A percentile compares a stretch with the other conserved stretches of the same genome.
These are phyloP conservation scores for Cymbopogon flexuosus DNA, from an alignment of 202 grass and related monocot genomes.

Conservation along the genomic window DNA sequence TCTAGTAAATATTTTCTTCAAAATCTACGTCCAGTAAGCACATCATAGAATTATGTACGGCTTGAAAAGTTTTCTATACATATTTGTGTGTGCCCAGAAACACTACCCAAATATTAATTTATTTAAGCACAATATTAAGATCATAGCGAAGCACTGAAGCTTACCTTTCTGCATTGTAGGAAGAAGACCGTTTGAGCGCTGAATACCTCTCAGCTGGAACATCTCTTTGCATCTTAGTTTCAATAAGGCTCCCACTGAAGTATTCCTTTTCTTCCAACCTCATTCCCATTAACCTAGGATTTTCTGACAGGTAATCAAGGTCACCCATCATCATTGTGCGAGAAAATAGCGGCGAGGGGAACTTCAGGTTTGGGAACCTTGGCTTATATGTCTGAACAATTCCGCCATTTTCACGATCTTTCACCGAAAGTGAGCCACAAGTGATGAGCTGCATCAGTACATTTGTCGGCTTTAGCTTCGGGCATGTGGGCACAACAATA, in stretches of 20 bases:
- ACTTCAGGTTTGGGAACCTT: conserved; percentile 56
- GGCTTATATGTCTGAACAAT: conserved; percentile 61
- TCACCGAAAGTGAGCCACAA: conserved; percentile 79
- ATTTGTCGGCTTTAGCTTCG: conserved; percentile 57
- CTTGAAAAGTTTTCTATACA: not conserved
- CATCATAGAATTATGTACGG: not conserved
- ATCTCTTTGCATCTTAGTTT: conserved; percentile 72
- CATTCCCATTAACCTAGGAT: conserved; percentile 56
- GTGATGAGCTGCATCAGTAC: conserved; percentile 87
- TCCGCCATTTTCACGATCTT: conserved; percentile 48
- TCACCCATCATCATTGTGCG: conserved; percentile 60
- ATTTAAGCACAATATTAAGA: not conserved
- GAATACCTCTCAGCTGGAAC: conserved; percentile 45
- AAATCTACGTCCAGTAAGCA: not conserved
- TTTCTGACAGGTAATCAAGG: conserved; percentile 56
- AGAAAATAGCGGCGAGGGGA: conserved; percentile 51
- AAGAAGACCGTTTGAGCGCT: conserved; percentile 68
- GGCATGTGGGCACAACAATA: conserved; percentile 44
- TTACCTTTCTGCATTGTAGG: conserved; percentile 86
- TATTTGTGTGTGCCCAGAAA: not conserved
- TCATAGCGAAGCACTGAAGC: not conserved
- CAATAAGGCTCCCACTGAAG: conserved; percentile 84
- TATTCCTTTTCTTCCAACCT: conserved; percentile 79
- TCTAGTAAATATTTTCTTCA: not conserved
- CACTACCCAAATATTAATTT: not conserved